phyloP scores from a whole-genome alignment of 805 yeast species.

The Wickerhamia fluorescens region DNA sequence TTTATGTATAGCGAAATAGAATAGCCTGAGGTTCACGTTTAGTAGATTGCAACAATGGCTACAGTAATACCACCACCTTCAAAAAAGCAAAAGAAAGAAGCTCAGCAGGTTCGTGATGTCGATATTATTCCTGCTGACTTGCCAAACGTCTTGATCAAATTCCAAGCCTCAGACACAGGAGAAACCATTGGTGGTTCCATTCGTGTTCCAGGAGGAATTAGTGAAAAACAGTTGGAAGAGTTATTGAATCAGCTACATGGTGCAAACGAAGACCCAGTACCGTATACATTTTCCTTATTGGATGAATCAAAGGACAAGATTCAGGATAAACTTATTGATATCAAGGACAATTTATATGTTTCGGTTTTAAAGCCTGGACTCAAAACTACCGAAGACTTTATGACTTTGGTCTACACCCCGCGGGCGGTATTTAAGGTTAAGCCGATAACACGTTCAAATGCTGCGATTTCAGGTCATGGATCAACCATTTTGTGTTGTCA shows the following conservation, averaged over 20 bases:
- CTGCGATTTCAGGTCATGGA: slow-evolving; percentile 94
- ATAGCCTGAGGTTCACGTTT: too few relatives aligned
- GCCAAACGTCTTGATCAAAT: slow-evolving; percentile 81
- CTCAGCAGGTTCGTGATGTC: slow-evolving; percentile 74
- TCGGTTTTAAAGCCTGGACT: slow-evolving; percentile 82
- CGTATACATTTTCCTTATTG: slow-evolving; percentile 75
- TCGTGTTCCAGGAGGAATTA: slow-evolving; percentile 85
- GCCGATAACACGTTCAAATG: slow-evolving; percentile 84
- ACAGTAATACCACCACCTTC: slow-evolving; percentile 91
- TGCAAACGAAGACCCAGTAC: slow-evolving; percentile 74
- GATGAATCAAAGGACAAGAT: slow-evolving; percentile 21
- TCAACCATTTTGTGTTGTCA: slow-evolving; percentile 87
- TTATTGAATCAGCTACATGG: slow-evolving; percentile 74
- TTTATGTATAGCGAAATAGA: neutral
- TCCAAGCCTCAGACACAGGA: slow-evolving; percentile 92
- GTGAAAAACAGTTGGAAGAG: slow-evolving; percentile 82
- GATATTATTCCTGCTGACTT: slow-evolving; percentile 67
- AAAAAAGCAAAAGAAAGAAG: slow-evolving; percentile 76
- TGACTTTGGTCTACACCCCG: slow-evolving; percentile 89
- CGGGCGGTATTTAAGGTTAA: slow-evolving; percentile 90
- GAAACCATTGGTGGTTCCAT: slow-evolving; percentile 76
- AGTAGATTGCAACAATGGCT: slow-evolving; percentile 75
- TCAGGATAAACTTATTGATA: slow-evolving; percentile 55
- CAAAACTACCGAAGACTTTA: slow-evolving; percentile 85
- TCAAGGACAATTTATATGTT: slow-evolving; percentile 66